Evolutionary conservation across 169 alveolate species (phyloP).

Genomic region (Sarcocystis neurona): DNA sequence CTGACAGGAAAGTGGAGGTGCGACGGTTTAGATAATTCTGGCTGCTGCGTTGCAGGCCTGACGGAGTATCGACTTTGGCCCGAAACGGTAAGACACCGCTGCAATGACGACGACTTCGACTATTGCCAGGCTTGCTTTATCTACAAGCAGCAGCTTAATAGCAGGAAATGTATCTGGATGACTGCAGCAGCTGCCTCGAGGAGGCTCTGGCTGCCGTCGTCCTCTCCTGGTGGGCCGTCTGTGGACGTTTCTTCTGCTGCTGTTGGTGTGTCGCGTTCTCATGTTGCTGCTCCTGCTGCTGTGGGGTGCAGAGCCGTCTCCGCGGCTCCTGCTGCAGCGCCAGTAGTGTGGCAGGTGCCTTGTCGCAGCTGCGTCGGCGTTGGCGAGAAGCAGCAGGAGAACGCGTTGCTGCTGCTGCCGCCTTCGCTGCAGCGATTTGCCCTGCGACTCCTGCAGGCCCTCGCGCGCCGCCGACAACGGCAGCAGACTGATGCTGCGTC

Average conservation of each 20-base stretch:
- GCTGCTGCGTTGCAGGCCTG: constrained; percentile 56
- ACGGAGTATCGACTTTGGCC: constrained; percentile 53
- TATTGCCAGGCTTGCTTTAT: constrained; percentile 56
- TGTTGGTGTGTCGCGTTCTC: too few relatives aligned
- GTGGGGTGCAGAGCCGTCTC: too few relatives aligned
- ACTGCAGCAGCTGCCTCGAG: background rate
- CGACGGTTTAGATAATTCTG: constrained; percentile 41
- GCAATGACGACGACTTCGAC: constrained; percentile 58
- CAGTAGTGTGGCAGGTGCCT: constrained; percentile 24
- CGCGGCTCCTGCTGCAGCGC: too few relatives aligned
- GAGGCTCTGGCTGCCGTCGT: constrained; percentile 22
- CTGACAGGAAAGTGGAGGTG: constrained; percentile 62
- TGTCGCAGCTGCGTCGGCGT: too few relatives aligned
- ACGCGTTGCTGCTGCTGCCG: background rate
- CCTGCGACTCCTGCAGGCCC: background rate
- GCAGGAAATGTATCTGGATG: constrained; percentile 29
- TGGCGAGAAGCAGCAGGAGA: too few relatives aligned
- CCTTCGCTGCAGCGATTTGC: background rate
- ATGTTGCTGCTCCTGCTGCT: too few relatives aligned
- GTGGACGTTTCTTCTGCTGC: too few relatives aligned
- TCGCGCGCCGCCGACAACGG: background rate
- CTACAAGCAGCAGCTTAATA: constrained; percentile 41
- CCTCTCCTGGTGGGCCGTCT: constrained; percentile 25
- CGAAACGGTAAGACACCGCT: constrained; percentile 47
- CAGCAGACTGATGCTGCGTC: background rate